Conservation (phyloP, 2,329 filamentous ascomycete genomes). For the Exophiala viscosa region DNA sequence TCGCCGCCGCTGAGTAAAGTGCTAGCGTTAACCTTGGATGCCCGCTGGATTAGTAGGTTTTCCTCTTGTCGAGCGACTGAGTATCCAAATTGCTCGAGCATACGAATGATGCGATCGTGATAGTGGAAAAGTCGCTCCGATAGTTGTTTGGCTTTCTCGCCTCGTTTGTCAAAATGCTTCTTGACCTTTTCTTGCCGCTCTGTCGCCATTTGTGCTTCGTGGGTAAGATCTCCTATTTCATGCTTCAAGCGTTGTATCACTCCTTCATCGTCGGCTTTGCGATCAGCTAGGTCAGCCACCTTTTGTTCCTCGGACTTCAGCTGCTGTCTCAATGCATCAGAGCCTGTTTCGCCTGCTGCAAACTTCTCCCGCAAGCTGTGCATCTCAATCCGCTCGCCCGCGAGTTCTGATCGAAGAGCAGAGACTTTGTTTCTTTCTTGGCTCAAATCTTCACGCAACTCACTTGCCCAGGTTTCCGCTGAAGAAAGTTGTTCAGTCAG, state of each 20-base stretch:
- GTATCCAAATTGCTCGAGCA: constrained; percentile 85
- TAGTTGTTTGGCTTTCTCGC: constrained; percentile 72
- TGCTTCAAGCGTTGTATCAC: constrained; percentile 72
- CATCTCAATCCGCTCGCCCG: constrained; percentile 66
- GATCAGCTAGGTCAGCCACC: constrained; percentile 63
- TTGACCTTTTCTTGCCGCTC: constrained; percentile 37
- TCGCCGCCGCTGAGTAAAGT: constrained; percentile 39
- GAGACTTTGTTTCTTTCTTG: constrained; percentile 46
- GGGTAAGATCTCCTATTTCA: constrained; percentile 65
- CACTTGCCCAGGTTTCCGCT: constrained; percentile 50
- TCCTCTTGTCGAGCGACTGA: constrained; percentile 70
- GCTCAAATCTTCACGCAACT: constrained; percentile 54
- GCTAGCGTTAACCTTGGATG: constrained; percentile 53
- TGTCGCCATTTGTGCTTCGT: constrained; percentile 44
- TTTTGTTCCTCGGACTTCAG: constrained; percentile 73
- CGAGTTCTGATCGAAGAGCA: constrained; percentile 51
- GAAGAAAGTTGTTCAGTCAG: constrained; percentile 49
- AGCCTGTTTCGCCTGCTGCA: constrained; percentile 77
- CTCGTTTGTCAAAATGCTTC: constrained; percentile 64
- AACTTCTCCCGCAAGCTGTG: constrained; percentile 66
- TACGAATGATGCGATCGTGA: constrained; percentile 74
- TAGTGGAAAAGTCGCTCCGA: constrained; percentile 79
- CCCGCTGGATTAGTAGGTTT: constrained; percentile 70
- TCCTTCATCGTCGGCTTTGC: constrained; percentile 71
- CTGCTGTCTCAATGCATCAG: constrained; percentile 70